Base-by-base conservation (phyloP, 768 basidiomycete genomes). In the Grammothele lineata region DNA sequence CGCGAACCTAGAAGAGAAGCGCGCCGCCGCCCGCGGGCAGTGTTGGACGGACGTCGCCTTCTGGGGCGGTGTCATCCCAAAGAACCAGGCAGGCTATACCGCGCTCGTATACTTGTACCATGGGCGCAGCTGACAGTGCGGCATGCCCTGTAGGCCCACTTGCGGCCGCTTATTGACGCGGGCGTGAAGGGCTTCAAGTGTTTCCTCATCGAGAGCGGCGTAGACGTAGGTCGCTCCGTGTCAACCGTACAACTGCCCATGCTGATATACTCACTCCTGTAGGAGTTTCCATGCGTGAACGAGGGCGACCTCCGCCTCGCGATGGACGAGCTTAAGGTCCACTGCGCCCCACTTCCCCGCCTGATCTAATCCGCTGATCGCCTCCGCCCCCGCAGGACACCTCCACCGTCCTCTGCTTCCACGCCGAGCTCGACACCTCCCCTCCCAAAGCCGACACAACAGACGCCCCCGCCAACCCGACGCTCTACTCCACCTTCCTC, bases 101-200 rank as follows among this genome's bases (percentile, higher is more conserved):
- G 36, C 40, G 34, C 7, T 25, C 25, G 33, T 30, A 30, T 30
- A 30, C 27, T 7, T 30, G 27, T 14, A 14, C 27, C 14, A 7
- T 14, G 14, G 14, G 14, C 14, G 27, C 27, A 7, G 33, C 5
- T 24, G 22, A 24, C 22, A 52, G 40, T 30, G 12, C 43, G n/a
- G n/a, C n/a, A n/a, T 51, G 42, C 26, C 24, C 25, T 38, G 24
- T 39, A 94, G 91, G 62, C 65, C 35, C 76, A 94, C 56, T 76
- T 99, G 36, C 74, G 73, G 47, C 81, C 85, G n/a, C 72, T 98
- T 35, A 70, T 94, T 12, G 62, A 77, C 24, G 78, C 79, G 25
- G 94, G 96, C 5, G 87, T 96, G 24, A 88, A 85, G 68, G 95
- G 95, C 0, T 97, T 97, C 75, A 97, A 98, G 64, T 96, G 93